A percentile compares a stretch with the other conserved stretches of the same genome.
Evolutionary conservation across 2,329 filamentous ascomycete genomes (phyloP).

Genomic region (Dothideomycetes sp.): DNA sequence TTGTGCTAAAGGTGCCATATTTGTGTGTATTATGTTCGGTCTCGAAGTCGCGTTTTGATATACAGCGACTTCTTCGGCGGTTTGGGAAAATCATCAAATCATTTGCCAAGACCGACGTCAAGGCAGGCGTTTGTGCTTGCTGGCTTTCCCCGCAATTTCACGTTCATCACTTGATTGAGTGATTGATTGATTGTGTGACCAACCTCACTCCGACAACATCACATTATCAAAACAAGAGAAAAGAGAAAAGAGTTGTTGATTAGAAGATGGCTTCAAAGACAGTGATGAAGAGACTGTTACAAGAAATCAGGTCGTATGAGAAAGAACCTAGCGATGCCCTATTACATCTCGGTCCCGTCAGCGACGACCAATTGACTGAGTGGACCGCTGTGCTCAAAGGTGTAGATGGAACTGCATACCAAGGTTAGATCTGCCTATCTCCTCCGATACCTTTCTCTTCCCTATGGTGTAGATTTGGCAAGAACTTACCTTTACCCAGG

Average conservation of each 20-base stretch:
- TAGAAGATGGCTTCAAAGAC: slow-evolving; percentile 10
- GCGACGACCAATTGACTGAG: slow-evolving; percentile 48
- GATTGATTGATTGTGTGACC: no score
- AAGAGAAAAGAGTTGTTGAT: not conserved
- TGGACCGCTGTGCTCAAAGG: slow-evolving; percentile 55
- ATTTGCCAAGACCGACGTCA: no score
- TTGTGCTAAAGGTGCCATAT: slow-evolving; percentile 11
- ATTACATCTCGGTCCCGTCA: slow-evolving; percentile 46
- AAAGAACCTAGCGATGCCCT: slow-evolving; percentile 48
- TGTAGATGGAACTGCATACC: slow-evolving; percentile 49
- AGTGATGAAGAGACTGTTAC: slow-evolving; percentile 49
- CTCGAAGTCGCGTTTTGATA: slow-evolving; percentile 3
- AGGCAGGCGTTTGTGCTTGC: no score
- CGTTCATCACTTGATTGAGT: no score
- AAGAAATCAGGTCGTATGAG: slow-evolving; percentile 51
- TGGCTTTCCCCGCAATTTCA: slow-evolving; percentile 3
- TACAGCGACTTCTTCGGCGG: slow-evolving; percentile 5
- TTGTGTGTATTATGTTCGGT: not conserved
- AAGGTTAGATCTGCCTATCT: slow-evolving; percentile 35
- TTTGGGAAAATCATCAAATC: no score
- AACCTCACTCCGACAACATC: not conserved
- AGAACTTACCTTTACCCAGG: slow-evolving; percentile 28
- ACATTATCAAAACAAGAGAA: not conserved
- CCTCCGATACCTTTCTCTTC: not conserved
- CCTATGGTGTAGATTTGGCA: no score